Evolutionary conservation across 768 basidiomycete species (phyloP).

Genomic region (Ephemerocybe angulata): DNA sequence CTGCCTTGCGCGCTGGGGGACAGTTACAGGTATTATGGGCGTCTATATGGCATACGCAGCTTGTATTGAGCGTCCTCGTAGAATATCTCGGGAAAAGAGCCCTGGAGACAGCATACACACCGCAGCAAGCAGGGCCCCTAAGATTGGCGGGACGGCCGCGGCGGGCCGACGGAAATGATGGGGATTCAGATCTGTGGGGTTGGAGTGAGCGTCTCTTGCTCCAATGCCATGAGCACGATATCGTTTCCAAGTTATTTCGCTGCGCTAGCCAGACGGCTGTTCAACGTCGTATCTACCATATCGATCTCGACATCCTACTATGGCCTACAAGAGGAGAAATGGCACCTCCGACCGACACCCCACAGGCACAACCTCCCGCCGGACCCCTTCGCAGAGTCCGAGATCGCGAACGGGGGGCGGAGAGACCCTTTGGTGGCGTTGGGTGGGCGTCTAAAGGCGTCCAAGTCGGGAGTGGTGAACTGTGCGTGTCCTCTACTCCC

Average conservation of each 20-base stretch:
- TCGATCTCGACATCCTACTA: slow-evolving; percentile 68
- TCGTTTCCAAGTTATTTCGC: slow-evolving; percentile 59
- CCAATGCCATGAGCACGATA: slow-evolving; percentile 36
- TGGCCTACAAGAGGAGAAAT: slow-evolving; percentile 23
- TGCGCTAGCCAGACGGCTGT: slow-evolving; percentile 58
- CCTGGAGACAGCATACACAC: too few relatives aligned
- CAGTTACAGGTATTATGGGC: too few relatives aligned
- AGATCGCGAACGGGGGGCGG: background rate
- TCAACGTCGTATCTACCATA: slow-evolving; percentile 65
- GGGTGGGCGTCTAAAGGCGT: background rate
- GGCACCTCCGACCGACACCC: slow-evolving; percentile 8
- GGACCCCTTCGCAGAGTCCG: background rate
- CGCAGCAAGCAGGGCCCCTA: background rate
- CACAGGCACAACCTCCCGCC: background rate
- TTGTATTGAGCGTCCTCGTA: too few relatives aligned
- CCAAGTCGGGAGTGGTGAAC: background rate
- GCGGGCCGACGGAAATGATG: background rate
- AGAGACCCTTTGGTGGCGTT: background rate
- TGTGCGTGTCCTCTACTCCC: background rate
- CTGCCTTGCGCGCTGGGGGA: background rate
- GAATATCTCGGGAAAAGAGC: too few relatives aligned
- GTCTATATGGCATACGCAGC: too few relatives aligned
- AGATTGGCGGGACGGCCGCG: background rate
- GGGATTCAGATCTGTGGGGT: slow-evolving; percentile 8
- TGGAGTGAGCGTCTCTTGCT: background rate